Evolutionary conservation across 371 early-diverging fungal species (phyloP).

Genomic region (Lichtheimia ramosa): DNA sequence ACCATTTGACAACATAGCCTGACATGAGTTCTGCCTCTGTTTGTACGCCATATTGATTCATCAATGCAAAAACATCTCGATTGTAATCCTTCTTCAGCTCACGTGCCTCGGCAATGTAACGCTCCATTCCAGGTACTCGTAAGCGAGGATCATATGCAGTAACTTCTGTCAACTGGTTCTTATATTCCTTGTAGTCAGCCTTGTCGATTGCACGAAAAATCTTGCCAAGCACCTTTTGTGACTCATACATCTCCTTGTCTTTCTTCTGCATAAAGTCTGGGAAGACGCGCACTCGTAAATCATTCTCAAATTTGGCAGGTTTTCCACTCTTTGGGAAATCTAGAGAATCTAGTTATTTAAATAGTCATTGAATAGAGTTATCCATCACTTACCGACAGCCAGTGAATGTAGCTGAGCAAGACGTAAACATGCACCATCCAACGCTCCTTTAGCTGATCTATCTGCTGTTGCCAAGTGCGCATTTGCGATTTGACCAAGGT

Average conservation of each 20-base stretch:
- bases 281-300: slow-evolving; percentile 47
- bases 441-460: slow-evolving; percentile 39
- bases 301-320: slow-evolving; percentile 36
- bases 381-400: slow-evolving; percentile 37
- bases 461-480: slow-evolving; percentile 76
- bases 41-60: slow-evolving; percentile 68
- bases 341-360: background rate
- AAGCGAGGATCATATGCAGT: slow-evolving; percentile 44
- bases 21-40: slow-evolving; percentile 54
- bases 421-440: slow-evolving; percentile 45
- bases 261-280: slow-evolving; percentile 86
- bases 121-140: slow-evolving; percentile 51
- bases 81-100: slow-evolving; percentile 48
- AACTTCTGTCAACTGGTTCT: slow-evolving; percentile 15
- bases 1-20: slow-evolving; percentile 46
- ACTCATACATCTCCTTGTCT: slow-evolving; percentile 52
- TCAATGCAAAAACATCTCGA: slow-evolving; percentile 47
- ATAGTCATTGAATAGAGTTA: slow-evolving; percentile 1
- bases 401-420: slow-evolving; percentile 67
- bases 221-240: slow-evolving; percentile 58
- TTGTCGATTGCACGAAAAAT: slow-evolving; percentile 59
- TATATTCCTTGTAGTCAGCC: slow-evolving; percentile 34
- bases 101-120: slow-evolving; percentile 55
- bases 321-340: slow-evolving; percentile 48
- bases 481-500: slow-evolving; percentile 76